Evolutionary conservation across 257 asterid genomes (phyloP).

Genomic region (Dorcoceras hygrometricum): DNA sequence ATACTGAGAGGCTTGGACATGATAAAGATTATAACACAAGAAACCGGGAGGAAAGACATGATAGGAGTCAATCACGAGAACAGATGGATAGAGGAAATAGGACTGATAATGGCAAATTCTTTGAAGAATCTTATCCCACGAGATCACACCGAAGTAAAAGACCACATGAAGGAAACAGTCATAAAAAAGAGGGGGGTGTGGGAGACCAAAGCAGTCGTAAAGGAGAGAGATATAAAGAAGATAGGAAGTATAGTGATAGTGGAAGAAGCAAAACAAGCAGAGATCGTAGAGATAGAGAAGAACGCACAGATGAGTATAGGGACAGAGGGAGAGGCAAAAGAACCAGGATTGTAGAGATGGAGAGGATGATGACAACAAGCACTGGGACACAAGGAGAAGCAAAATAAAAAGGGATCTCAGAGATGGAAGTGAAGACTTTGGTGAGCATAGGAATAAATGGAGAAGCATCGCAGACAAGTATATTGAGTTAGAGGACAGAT

Average conservation of each 20-base stretch:
- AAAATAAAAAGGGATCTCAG: background rate
- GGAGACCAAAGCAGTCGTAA: background rate
- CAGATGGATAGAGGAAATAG: background rate
- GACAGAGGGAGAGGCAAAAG: background rate
- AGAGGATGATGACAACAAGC: background rate
- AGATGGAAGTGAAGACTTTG: background rate
- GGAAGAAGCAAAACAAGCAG: background rate
- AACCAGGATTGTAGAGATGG: background rate
- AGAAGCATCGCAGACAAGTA: background rate
- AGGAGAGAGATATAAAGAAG: background rate
- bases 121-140: background rate
- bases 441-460: background rate
- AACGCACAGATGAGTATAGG: background rate
- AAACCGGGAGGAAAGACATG: slow-evolving; percentile 23
- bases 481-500: background rate
- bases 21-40: slow-evolving; percentile 28
- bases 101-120: background rate
- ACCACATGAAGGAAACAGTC: background rate
- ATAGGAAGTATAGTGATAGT: background rate
- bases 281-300: background rate
- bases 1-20: slow-evolving; percentile 31
- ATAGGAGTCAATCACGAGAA: background rate
- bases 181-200: background rate
- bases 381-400: background rate
- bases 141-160: background rate